These are phyloP conservation scores for Syncephalastrum contaminatum DNA, from an alignment of 371 early-diverging fungal genomes.

Conservation along the genomic window DNA sequence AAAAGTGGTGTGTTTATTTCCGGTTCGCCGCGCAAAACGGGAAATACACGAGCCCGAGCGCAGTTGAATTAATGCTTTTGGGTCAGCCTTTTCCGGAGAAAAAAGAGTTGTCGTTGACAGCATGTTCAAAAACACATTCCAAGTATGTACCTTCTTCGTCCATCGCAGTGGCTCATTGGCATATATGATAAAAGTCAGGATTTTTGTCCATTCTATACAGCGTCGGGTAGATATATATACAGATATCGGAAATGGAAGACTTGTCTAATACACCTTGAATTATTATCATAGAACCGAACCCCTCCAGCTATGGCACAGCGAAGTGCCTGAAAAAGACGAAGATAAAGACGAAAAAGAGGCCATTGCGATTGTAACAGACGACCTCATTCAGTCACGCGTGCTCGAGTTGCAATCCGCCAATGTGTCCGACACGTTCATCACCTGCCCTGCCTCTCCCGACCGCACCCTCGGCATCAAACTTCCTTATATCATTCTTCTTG, in stretches of 20 bases:
- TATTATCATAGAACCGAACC: constrained; percentile 68
- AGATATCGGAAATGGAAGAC: not conserved
- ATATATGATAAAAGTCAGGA: constrained; percentile 56
- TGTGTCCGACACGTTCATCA: constrained; percentile 83
- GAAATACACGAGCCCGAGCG: no score
- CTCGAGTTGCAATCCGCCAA: constrained; percentile 80
- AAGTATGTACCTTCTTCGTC: constrained; percentile 39
- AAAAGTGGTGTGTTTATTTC: no score
- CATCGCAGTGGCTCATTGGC: not conserved
- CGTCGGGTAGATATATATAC: constrained; percentile 61
- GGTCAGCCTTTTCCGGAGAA: no score
- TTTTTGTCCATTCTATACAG: constrained; percentile 89
- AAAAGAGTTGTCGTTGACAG: no score
- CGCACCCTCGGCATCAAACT: constrained; percentile 91
- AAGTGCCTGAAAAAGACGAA: constrained; percentile 34
- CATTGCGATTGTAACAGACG: constrained; percentile 78
- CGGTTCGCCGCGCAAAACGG: no score
- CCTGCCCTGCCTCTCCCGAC: constrained; percentile 74
- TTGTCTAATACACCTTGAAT: not conserved
- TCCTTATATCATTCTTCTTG: constrained; percentile 82
- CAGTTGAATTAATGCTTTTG: no score
- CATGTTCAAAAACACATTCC: constrained; percentile 77
- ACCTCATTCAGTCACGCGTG: constrained; percentile 79
- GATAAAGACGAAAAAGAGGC: constrained; percentile 13
- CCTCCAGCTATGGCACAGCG: constrained; percentile 82